Evolutionary conservation across 352 stramenopile species (phyloP).

Genomic region (Pythium myriotylum): DNA sequence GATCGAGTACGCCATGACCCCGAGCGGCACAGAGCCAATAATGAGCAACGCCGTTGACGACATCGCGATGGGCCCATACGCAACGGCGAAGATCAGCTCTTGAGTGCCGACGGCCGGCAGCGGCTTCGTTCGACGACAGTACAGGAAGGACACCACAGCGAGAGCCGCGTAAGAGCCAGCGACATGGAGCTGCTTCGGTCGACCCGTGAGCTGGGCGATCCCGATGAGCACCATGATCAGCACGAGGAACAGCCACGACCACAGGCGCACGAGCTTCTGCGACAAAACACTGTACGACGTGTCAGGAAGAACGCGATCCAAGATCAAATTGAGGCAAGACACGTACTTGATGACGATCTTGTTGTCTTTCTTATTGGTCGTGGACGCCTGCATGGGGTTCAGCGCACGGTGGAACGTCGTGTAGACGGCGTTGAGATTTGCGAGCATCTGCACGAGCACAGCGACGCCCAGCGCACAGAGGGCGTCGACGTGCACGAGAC

Average conservation of each 20-base stretch:
- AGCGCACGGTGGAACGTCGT: constrained; percentile 71
- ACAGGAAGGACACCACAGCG: constrained; percentile 50
- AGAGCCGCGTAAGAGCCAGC: constrained; percentile 36
- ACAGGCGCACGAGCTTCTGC: constrained; percentile 70
- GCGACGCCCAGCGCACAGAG: constrained; percentile 42
- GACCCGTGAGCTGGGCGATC: constrained; percentile 40
- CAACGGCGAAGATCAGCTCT: constrained; percentile 51
- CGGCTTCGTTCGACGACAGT: constrained; percentile 45
- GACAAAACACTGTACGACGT: constrained; percentile 51
- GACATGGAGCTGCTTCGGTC: constrained; percentile 36
- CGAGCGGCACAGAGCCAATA: constrained; percentile 40
- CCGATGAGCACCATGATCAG: constrained; percentile 45
- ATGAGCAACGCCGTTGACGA: constrained; percentile 53
- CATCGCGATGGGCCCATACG: constrained; percentile 62
- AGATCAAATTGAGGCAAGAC: background rate
- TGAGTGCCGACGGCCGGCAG: constrained; percentile 49
- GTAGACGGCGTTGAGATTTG: constrained; percentile 75
- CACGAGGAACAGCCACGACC: constrained; percentile 61
- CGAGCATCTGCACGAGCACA: constrained; percentile 66
- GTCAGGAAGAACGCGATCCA: constrained; percentile 2
- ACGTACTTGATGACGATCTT: constrained; percentile 64
- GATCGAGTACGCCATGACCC: constrained; percentile 55
- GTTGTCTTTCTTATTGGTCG: constrained; percentile 36
- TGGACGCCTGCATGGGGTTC: constrained; percentile 36
- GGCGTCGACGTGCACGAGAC: constrained; percentile 45